A percentile compares a stretch with the other conserved stretches of the same genome.
Evolutionary conservation across 2,329 filamentous ascomycete genomes (phyloP).

Genomic region (Harringtonia lauricola): DNA sequence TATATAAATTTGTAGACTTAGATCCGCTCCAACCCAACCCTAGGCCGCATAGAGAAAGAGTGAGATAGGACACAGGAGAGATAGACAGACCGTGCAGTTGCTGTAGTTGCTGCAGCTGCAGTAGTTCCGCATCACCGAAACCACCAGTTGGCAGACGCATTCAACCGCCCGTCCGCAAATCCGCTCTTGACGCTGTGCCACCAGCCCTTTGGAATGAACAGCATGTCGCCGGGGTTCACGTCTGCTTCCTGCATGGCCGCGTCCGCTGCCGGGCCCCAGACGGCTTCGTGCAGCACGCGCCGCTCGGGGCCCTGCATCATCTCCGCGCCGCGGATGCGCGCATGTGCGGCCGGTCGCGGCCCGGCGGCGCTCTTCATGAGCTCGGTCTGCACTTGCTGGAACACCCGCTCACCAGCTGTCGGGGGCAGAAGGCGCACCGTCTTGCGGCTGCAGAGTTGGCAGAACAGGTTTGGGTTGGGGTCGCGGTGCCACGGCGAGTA

Average conservation of each 20-base stretch:
- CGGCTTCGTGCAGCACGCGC: slow-evolving; percentile 48
- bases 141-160: slow-evolving; percentile 62
- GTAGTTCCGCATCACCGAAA: too few relatives aligned
- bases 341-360: slow-evolving; percentile 16
- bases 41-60: too few relatives aligned
- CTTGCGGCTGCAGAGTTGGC: slow-evolving; percentile 69
- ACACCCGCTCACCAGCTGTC: slow-evolving; percentile 50
- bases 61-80: too few relatives aligned
- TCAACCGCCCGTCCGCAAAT: slow-evolving; percentile 28
- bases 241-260: slow-evolving; percentile 35
- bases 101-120: too few relatives aligned
- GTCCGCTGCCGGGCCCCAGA: slow-evolving; percentile 46
- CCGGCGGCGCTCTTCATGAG: slow-evolving; percentile 18
- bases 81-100: too few relatives aligned
- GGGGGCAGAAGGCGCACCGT: slow-evolving; percentile 61
- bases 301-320: slow-evolving; percentile 85
- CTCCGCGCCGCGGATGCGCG: slow-evolving; percentile 60
- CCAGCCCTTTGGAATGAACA: slow-evolving; percentile 77
- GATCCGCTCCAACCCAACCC: too few relatives aligned
- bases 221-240: slow-evolving; percentile 53
- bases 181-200: slow-evolving; percentile 73
- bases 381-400: slow-evolving; percentile 35
- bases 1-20: too few relatives aligned
- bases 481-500: slow-evolving; percentile 87
- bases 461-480: slow-evolving; percentile 87